Base-by-base conservation (phyloP, 768 basidiomycete species). In the Rhizopogon sp. region DNA sequence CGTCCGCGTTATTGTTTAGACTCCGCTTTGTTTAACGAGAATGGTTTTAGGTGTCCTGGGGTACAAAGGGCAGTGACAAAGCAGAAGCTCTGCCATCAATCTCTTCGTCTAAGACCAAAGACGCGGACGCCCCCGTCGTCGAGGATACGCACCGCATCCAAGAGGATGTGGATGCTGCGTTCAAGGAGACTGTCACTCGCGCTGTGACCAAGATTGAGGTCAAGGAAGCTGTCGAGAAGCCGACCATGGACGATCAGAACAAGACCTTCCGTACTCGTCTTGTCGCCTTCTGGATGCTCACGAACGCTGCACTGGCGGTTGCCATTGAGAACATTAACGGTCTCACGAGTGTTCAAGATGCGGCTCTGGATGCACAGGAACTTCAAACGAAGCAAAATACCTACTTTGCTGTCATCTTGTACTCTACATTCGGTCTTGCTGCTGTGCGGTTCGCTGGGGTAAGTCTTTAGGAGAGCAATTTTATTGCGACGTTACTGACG, bases 41-140 rank as follows among this genome's bases (percentile, higher is more conserved):
- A 49, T 25, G 41, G 37, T 52, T 52, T 58, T 56, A 88, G 82
- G 88, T 92, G 17, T 90, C 88, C 13, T 95, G 94, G 93, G 93
- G 93, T 72, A 96, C 93, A 9, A 94, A 95, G 73, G 93, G 92
- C 47, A 89, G 86, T 53, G 96, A 98, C 74, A 95, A 95, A 70
- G 94, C 87, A 3, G 95, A 97, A 64, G 87, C 87, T 3, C 76
- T 98, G 8, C 95, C 95, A 2, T 90, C 93, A 0, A 83, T 96
- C 16, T 89, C 88, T 1, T 93, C 94, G 7, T 87, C 83, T 58
- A 94, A 94, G 69, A 72, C 77, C 42, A 87, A 88, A 67, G 88
- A 84, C 54, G 79, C 81, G 2, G 90, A 87, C 39, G 81, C 80
- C 3, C 79, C 81, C 10, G 88, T 93, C 31, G 92, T 96, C 14